Conservation (phyloP, 2,329 filamentous ascomycete species). For the Exophiala aquamarina region DNA sequence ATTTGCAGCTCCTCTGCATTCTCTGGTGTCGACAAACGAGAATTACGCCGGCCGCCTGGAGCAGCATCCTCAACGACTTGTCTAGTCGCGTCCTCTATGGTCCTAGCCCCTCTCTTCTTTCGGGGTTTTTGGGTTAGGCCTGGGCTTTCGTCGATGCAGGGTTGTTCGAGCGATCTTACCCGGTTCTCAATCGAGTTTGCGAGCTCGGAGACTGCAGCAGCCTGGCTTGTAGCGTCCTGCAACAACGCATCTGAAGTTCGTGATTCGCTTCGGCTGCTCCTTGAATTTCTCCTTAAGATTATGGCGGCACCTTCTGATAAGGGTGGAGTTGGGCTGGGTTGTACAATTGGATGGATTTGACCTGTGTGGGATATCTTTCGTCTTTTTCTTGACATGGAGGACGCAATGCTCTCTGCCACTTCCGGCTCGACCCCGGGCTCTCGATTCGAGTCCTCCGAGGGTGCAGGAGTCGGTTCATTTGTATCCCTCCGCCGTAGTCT, state of each 20-base stretch:
- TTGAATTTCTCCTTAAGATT: slow-evolving; percentile 14
- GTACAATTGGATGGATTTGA: slow-evolving; percentile 1
- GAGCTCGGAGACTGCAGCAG: slow-evolving; percentile 22
- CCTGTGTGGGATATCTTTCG: slow-evolving; percentile 19
- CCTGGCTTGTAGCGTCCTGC: slow-evolving; percentile 21
- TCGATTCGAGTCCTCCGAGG: slow-evolving; percentile 10
- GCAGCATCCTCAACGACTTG: slow-evolving; percentile 18
- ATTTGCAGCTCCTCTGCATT: slow-evolving; percentile 52
- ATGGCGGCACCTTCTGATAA: slow-evolving; percentile 3
- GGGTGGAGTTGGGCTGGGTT: slow-evolving; percentile 10
- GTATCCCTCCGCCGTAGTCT: slow-evolving; percentile 7
- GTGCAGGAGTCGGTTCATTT: slow-evolving; percentile 12
- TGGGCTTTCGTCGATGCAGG: slow-evolving; percentile 3
- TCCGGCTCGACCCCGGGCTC: slow-evolving; percentile 4
- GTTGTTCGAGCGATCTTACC: slow-evolving; percentile 9
- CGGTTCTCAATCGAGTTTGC: slow-evolving; percentile 22
- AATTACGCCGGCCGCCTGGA: slow-evolving; percentile 5
- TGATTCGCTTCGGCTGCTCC: slow-evolving; percentile 19
- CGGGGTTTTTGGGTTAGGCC: slow-evolving; percentile 3
- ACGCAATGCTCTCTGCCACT: not conserved
- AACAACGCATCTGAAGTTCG: slow-evolving; percentile 21
- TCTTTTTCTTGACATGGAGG: slow-evolving; percentile 16
- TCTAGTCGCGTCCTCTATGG: slow-evolving; percentile 12
- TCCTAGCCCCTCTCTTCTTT: slow-evolving; percentile 4
- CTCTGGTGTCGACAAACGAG: slow-evolving; percentile 37